Evolutionary conservation across 768 basidiomycete genomes (phyloP).

Genomic region (Xerocomellus intermedius): DNA sequence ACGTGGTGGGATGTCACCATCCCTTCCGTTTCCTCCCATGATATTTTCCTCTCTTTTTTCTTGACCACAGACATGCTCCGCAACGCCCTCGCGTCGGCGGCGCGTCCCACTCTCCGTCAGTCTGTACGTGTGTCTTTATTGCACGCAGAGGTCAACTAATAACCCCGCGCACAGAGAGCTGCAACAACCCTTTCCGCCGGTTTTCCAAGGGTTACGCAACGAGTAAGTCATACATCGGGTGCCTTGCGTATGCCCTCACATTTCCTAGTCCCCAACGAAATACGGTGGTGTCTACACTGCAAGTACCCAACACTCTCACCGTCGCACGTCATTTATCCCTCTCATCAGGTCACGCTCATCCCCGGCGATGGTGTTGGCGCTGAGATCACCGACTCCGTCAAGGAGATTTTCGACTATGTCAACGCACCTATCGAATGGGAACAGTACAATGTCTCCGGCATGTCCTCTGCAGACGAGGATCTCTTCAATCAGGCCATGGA

Average conservation of each 20-base stretch:
- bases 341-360: constrained; percentile 83
- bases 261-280: constrained; percentile 72
- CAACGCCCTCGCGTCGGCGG: constrained; percentile 55
- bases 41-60: constrained; percentile 22
- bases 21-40: constrained; percentile 35
- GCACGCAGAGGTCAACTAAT: background rate
- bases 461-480: constrained; percentile 90
- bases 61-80: constrained; percentile 50
- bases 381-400: constrained; percentile 97
- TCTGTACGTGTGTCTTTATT: constrained; percentile 43
- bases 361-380: constrained; percentile 97
- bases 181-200: constrained; percentile 79
- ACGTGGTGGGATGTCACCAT: constrained; percentile 5
- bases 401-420: constrained; percentile 96
- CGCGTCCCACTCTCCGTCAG: constrained; percentile 52
- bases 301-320: constrained; percentile 25
- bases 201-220: constrained; percentile 70
- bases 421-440: constrained; percentile 99
- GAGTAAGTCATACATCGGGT: constrained; percentile 44
- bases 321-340: constrained; percentile 22
- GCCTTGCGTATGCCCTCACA: constrained; percentile 3
- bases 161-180: constrained; percentile 48
- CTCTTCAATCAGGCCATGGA: constrained; percentile 99
- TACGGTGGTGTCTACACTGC: constrained; percentile 94
- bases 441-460: constrained; percentile 95